Evolutionary conservation across 192 early-diverging fungal species (phyloP).

Genomic region (Gigaspora rosea): DNA sequence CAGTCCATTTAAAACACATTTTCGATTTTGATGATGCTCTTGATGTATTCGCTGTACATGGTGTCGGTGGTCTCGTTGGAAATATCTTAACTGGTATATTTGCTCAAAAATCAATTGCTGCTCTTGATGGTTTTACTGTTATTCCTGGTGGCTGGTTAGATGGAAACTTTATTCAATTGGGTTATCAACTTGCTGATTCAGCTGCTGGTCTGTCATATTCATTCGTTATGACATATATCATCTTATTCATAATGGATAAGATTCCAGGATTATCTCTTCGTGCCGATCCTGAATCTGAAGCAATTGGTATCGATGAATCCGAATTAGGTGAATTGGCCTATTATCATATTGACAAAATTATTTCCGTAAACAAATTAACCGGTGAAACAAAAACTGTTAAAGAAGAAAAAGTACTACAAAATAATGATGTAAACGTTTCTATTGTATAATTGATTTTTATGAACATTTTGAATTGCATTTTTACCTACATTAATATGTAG

Average conservation of each 20-base stretch:
- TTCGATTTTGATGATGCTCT: constrained; percentile 91
- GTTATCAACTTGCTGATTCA: constrained; percentile 77
- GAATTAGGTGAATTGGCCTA: constrained; percentile 79
- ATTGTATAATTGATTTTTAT: too few species aligned
- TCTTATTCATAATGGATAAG: constrained; percentile 73
- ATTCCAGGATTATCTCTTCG: constrained; percentile 82
- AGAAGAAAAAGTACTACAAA: too few species aligned
- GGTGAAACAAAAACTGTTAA: too few species aligned
- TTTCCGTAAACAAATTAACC: too few species aligned
- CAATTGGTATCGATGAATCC: constrained; percentile 72
- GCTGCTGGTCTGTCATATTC: constrained; percentile 71
- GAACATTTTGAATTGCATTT: too few species aligned
- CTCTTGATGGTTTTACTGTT: constrained; percentile 62
- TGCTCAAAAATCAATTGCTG: constrained; percentile 75
- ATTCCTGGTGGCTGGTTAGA: constrained; percentile 48
- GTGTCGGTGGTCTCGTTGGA: constrained; percentile 81
- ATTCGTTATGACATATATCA: constrained; percentile 73
- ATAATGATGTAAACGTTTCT: too few species aligned
- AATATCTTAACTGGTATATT: constrained; percentile 91
- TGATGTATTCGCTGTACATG: constrained; percentile 91
- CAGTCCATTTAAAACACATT: constrained; percentile 78
- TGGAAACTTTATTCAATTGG: constrained; percentile 74
- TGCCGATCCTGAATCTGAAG: constrained; percentile 65
- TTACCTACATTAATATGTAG: too few species aligned
- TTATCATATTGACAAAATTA: constrained; percentile 42